Evolutionary conservation across 352 stramenopile genomes (phyloP).

Genomic region (Halophytophthora polymorphica): DNA sequence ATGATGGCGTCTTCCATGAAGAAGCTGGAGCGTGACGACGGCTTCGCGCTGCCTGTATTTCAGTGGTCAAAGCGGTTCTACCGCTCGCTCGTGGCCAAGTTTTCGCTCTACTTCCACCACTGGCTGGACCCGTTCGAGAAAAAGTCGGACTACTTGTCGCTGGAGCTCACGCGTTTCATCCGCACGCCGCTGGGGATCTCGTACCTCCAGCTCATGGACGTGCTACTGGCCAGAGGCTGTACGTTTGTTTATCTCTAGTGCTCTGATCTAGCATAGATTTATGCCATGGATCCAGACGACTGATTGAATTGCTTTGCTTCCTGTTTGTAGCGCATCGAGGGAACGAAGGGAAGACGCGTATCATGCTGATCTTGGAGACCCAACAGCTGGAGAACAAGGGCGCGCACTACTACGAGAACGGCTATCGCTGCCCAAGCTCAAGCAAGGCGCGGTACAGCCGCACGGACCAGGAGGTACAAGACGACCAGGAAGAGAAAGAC

Average conservation of each 20-base stretch:
- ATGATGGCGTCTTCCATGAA: slow-evolving; percentile 79
- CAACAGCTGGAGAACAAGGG: slow-evolving; percentile 75
- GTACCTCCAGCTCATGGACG: slow-evolving; percentile 81
- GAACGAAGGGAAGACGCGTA: slow-evolving; percentile 39
- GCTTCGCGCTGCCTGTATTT: slow-evolving; percentile 75
- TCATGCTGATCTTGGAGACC: slow-evolving; percentile 80
- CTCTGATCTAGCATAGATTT: neutral
- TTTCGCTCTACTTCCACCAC: slow-evolving; percentile 76
- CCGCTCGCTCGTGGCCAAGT: slow-evolving; percentile 81
- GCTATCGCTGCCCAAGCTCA: slow-evolving; percentile 66
- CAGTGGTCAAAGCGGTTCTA: slow-evolving; percentile 83
- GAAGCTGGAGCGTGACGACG: slow-evolving; percentile 72
- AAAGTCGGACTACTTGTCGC: slow-evolving; percentile 55
- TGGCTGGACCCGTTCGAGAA: slow-evolving; percentile 76
- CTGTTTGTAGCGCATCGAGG: slow-evolving; percentile 37
- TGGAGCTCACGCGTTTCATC: slow-evolving; percentile 70
- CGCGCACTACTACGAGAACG: slow-evolving; percentile 70
- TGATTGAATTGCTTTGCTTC: slow-evolving; percentile 10
- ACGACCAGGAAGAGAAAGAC: slow-evolving; percentile 24
- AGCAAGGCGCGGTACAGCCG: slow-evolving; percentile 38
- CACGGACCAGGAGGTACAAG: slow-evolving; percentile 31
- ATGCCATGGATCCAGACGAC: neutral
- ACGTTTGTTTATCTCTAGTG: slow-evolving; percentile 11
- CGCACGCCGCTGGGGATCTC: slow-evolving; percentile 74
- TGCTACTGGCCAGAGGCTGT: slow-evolving; percentile 67